Percentiles rank a stretch among this genome's conserved stretches.
phyloP scores from a whole-genome alignment of 1,284 basidiomycete genomes.

The Ustilago cynodontis region DNA sequence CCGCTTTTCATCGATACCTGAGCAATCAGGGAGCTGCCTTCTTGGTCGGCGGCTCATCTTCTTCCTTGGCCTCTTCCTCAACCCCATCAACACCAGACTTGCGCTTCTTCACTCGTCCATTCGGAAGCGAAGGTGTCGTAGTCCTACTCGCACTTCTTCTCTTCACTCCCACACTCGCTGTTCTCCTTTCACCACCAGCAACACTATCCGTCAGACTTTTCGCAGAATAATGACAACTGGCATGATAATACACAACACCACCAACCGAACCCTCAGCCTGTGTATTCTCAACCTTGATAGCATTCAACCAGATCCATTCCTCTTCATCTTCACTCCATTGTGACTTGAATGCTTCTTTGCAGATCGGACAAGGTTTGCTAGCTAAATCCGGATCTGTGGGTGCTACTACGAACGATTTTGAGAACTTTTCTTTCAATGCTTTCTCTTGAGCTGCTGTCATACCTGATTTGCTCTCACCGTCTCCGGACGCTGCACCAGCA shows the following conservation, averaged over 20 bases:
- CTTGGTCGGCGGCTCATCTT: constrained; percentile 18
- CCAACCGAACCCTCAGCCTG: constrained; percentile 6
- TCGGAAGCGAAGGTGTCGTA: constrained; percentile 11
- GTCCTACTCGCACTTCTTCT: constrained; percentile 38
- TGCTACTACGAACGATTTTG: constrained; percentile 78
- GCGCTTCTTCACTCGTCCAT: constrained; percentile 14
- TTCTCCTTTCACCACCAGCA: constrained; percentile 17
- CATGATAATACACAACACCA: constrained; percentile 60
- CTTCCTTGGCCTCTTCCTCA: constrained; percentile 2
- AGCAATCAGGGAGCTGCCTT: constrained; percentile 20
- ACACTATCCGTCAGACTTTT: constrained; percentile 62
- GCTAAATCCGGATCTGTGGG: constrained; percentile 82
- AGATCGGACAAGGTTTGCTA: constrained; percentile 90
- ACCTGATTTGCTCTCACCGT: constrained; percentile 58
- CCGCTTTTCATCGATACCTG: neutral
- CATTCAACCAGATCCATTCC: constrained; percentile 98
- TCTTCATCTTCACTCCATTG: constrained; percentile 97
- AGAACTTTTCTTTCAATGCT: constrained; percentile 75
- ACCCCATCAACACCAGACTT: constrained; percentile 25
- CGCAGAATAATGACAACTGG: constrained; percentile 67
- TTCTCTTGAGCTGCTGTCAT: constrained; percentile 75
- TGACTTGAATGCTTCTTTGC: constrained; percentile 91
- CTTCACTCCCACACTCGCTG: constrained; percentile 35
- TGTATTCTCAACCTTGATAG: constrained; percentile 78
- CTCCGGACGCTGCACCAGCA: constrained; percentile 56